Evolutionary conservation across 140 eudicot genomes (phyloP).

Genomic region (Oenanthe javanica): DNA sequence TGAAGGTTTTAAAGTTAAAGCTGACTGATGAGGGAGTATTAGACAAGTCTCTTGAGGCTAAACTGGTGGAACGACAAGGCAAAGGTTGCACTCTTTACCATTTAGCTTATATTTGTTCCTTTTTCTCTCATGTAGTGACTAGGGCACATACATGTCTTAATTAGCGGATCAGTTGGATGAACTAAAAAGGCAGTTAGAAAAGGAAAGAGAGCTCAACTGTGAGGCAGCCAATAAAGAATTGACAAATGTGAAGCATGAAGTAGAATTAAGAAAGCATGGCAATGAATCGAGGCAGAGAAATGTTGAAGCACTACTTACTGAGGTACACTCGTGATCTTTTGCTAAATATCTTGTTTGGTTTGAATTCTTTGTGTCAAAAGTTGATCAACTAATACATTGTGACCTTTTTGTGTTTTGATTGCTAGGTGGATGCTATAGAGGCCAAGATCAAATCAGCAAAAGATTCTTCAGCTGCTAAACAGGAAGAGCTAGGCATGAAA

Average conservation of each 20-base stretch:
- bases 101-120: not conserved
- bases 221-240: slow-evolving; percentile 59
- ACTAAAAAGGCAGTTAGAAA: slow-evolving; percentile 47
- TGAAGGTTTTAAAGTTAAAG: slow-evolving; percentile 59
- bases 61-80: slow-evolving; percentile 58
- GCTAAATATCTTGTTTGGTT: not conserved
- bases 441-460: slow-evolving; percentile 37
- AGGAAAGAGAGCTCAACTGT: slow-evolving; percentile 47
- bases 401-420: slow-evolving; percentile 4
- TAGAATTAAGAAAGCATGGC: slow-evolving; percentile 48
- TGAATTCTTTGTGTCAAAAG: not conserved
- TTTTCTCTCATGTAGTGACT: not conserved
- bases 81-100: slow-evolving; percentile 35
- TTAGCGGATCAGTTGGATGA: slow-evolving; percentile 61
- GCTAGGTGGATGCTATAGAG: slow-evolving; percentile 55
- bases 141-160: not conserved
- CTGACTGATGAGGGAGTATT: slow-evolving; percentile 50
- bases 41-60: slow-evolving; percentile 78
- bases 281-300: slow-evolving; percentile 45
- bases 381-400: not conserved
- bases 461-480: slow-evolving; percentile 51
- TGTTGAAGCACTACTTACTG: slow-evolving; percentile 50
- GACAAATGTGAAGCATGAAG: slow-evolving; percentile 60
- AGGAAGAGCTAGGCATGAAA: slow-evolving; percentile 38
- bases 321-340: slow-evolving; percentile 37